Evolutionary conservation across 805 yeast genomes (phyloP), one percentile per base, ranked within the genome.

Genomic region (Candida suzukii): DNA sequence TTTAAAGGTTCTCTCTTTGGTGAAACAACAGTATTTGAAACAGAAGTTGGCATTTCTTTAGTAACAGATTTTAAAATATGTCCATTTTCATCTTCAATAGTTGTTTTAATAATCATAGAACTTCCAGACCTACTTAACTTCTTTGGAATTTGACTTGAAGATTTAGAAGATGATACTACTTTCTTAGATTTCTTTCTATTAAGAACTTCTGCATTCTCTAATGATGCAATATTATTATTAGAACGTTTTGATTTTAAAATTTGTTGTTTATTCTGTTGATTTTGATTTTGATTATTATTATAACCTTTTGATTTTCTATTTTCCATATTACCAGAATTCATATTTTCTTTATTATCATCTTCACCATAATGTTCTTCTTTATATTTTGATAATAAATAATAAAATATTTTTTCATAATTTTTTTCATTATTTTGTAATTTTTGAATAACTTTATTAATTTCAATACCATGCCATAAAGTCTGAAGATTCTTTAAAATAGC

Each of bases 391-490:
- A 64, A 49, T 30, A 64, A 46, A 30, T 59, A 52, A 40, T 64
- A 64, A 42, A 64, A 64, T 51, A 63, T 60, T 45, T 64, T 64
- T 42, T 64, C 68, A 9, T 65, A 46, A 39, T 54, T 62, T 18
- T 38, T 46, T 2, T 49, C 54, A 12, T 42, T 35, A n/a, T 43
- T 43, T 38, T 53, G 50, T 21, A 64, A 46, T 32, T 55, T 61
- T 25, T 43, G 45, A 17, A 56, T 47, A 5, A 64, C 60, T 32
- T 56, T 52, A 25, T 47, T 54, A 61, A 64, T 50, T 51, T 73
- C 54, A 42, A 75, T 60, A 38, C 75, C 78, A 50, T 74, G 73
- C 81, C 81, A 76, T 43, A 76, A 65, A 36, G 75, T 75, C 38
- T 76, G 68, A 47, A 76, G 66, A 50, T 76, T 76, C 35, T 73